A percentile compares a stretch with the other conserved stretches of the same genome.
phyloP scores from a whole-genome alignment of 345 rosid genomes.

The Populus simonii region DNA sequence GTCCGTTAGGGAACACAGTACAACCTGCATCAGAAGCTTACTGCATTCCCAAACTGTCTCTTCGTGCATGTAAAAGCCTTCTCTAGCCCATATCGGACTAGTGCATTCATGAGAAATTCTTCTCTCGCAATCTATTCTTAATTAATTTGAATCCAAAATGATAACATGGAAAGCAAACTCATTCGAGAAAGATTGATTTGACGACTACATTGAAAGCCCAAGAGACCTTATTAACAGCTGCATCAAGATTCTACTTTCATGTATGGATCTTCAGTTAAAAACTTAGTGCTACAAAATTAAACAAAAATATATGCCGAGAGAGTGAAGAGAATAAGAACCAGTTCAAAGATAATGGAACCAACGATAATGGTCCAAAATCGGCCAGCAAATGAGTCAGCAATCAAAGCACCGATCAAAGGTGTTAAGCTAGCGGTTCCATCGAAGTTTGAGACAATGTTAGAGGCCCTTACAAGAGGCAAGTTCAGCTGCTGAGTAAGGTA shows the following conservation, averaged over 20 bases:
- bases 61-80: no score
- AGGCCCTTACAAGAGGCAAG: slow-evolving; percentile 55
- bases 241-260: background rate
- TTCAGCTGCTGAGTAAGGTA: slow-evolving; percentile 57
- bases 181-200: background rate
- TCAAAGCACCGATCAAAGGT: slow-evolving; percentile 52
- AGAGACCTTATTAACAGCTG: background rate
- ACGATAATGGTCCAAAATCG: slow-evolving; percentile 54
- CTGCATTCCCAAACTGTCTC: no score
- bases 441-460: slow-evolving; percentile 60
- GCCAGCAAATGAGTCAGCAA: slow-evolving; percentile 60
- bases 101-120: no score
- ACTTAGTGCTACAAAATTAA: background rate
- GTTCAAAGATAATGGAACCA: slow-evolving; percentile 46
- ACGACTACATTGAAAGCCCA: background rate
- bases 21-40: no score
- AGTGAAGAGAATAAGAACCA: slow-evolving; percentile 25
- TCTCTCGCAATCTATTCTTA: background rate
- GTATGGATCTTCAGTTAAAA: background rate
- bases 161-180: background rate
- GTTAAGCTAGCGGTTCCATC: slow-evolving; percentile 54
- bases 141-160: background rate
- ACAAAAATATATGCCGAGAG: background rate
- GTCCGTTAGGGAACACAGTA: no score
- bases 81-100: no score